Conservation (phyloP, 2,329 filamentous ascomycete genomes). For the Aspergillus calidoustus region DNA sequence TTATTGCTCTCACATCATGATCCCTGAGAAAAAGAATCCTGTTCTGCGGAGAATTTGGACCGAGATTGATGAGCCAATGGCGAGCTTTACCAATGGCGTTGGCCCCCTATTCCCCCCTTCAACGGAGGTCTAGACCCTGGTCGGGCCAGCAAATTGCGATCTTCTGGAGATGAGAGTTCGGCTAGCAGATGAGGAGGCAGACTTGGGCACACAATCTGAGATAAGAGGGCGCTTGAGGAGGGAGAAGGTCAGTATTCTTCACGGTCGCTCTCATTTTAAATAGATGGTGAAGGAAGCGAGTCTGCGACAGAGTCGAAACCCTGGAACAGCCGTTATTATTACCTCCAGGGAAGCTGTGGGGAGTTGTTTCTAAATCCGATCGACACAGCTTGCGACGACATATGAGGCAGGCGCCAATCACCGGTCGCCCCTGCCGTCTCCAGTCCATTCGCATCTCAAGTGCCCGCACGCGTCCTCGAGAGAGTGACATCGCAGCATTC, state of each 20-base stretch:
- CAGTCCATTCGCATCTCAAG: not conserved
- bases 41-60: not conserved
- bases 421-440: not conserved
- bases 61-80: too few relatives aligned
- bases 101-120: not conserved
- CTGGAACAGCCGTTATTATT: not conserved
- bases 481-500: slow-evolving; percentile 10
- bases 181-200: not conserved
- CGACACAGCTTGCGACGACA: not conserved
- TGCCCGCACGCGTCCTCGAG: slow-evolving; percentile 13
- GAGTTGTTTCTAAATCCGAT: not conserved
- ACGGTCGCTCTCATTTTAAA: not conserved
- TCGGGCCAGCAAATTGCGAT: slow-evolving; percentile 15
- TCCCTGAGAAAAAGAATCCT: not conserved
- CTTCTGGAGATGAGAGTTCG: slow-evolving; percentile 4
- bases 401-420: not conserved
- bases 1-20: not conserved
- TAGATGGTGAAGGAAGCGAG: not conserved
- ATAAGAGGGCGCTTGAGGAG: not conserved
- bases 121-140: slow-evolving; percentile 20
- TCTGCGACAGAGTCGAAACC: not conserved
- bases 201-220: not conserved
- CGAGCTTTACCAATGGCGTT: not conserved
- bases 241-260: not conserved
- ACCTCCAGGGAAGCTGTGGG: not conserved